A percentile compares a stretch with the other conserved stretches of the same genome.
These are phyloP conservation scores for Avena sativa DNA, from an alignment of 176 grass and related monocot species.

Conservation along the genomic window DNA sequence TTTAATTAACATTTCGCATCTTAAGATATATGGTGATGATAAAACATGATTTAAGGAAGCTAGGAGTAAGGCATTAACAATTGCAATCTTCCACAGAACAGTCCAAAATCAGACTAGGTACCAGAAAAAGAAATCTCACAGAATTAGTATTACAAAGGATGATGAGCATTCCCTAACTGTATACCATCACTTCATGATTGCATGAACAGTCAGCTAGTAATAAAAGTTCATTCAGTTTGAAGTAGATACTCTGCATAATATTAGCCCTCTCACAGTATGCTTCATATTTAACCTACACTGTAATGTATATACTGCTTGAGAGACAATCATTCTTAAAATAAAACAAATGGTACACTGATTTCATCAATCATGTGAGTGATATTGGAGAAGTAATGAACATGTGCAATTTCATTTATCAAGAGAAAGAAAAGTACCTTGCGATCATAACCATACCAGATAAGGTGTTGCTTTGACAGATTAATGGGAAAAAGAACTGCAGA, in stretches of 20 bases:
- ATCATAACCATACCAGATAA: slow-evolving; percentile 99
- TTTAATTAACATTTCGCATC: not conserved
- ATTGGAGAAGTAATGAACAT: not conserved
- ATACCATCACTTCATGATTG: not conserved
- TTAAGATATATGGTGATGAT: not conserved
- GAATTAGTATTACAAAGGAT: not conserved
- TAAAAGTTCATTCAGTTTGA: not conserved
- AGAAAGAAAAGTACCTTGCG: slow-evolving; percentile 62
- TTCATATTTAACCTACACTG: not conserved
- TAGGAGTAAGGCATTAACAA: not conserved
- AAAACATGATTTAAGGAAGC: not conserved
- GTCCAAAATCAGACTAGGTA: not conserved
- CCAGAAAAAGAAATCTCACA: not conserved
- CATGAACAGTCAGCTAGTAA: not conserved
- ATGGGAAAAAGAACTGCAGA: slow-evolving; percentile 92
- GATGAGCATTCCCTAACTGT: not conserved
- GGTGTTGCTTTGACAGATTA: slow-evolving; percentile 95
- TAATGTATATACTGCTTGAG: not conserved
- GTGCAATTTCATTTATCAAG: not conserved
- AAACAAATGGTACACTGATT: not conserved
- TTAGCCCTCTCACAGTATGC: not conserved
- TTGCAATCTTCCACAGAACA: not conserved
- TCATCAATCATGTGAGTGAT: not conserved
- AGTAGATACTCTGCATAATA: not conserved
- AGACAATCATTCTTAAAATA: slow-evolving; percentile 17